Conservation (phyloP, 805 yeast species). For the Barnettozyma siamensis region DNA sequence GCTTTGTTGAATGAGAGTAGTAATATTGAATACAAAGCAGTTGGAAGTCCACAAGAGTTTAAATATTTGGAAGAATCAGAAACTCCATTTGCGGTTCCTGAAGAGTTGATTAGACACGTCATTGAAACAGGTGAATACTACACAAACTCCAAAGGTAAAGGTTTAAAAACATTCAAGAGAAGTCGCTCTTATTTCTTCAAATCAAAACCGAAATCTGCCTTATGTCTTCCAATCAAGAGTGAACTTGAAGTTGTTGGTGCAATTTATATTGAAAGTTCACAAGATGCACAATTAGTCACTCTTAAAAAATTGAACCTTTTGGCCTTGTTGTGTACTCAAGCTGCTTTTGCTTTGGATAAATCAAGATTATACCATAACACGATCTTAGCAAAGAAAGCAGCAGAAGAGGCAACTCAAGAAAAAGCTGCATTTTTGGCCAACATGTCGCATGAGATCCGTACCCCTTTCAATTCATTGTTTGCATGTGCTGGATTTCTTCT, state of each 20-base stretch:
- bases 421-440: slow-evolving; percentile 84
- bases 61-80: slow-evolving; percentile 38
- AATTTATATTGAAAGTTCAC: slow-evolving; percentile 36
- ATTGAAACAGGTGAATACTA: slow-evolving; percentile 33
- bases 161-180: slow-evolving; percentile 30
- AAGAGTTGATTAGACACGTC: slow-evolving; percentile 32
- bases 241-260: slow-evolving; percentile 39
- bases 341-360: slow-evolving; percentile 46
- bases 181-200: slow-evolving; percentile 36
- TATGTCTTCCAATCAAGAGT: slow-evolving; percentile 42
- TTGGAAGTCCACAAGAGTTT: slow-evolving; percentile 26
- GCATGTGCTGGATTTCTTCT: slow-evolving; percentile 87
- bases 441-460: slow-evolving; percentile 81
- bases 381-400: slow-evolving; percentile 76
- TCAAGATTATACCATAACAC: slow-evolving; percentile 41
- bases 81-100: slow-evolving; percentile 40
- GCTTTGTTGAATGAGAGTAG: slow-evolving; percentile 27
- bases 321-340: slow-evolving; percentile 42
- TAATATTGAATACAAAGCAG: slow-evolving; percentile 27
- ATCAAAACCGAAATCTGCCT: slow-evolving; percentile 29
- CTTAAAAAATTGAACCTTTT: slow-evolving; percentile 35
- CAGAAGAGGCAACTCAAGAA: slow-evolving; percentile 81
- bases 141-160: slow-evolving; percentile 32
- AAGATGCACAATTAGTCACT: slow-evolving; percentile 24
- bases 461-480: slow-evolving; percentile 87